phyloP scores from a whole-genome alignment of 306 rosid species.

The Boehmeria nivea region DNA sequence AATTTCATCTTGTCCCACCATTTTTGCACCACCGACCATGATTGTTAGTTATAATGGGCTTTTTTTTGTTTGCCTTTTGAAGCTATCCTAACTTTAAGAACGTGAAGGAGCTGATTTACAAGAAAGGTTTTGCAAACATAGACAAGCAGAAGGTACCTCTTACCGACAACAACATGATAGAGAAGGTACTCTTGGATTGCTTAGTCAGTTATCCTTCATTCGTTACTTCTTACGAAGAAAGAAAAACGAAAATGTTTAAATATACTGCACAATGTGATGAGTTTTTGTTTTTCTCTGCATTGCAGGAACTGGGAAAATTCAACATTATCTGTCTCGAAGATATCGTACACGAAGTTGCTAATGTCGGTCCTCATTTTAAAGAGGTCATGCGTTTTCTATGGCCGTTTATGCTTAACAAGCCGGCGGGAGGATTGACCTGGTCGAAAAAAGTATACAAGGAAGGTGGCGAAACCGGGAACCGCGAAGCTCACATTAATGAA shows the following conservation, averaged over 20 bases:
- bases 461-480: slow-evolving; percentile 84
- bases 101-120: slow-evolving; percentile 65
- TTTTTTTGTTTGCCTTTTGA: slow-evolving; percentile 21
- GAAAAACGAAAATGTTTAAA: not conserved
- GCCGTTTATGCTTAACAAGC: slow-evolving; percentile 76
- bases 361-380: slow-evolving; percentile 71
- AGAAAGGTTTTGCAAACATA: slow-evolving; percentile 59
- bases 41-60: slow-evolving; percentile 2
- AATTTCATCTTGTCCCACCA: too few species aligned
- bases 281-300: not conserved
- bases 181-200: slow-evolving; percentile 45
- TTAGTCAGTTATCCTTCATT: not conserved
- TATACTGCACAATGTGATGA: not conserved
- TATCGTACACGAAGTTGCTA: slow-evolving; percentile 67
- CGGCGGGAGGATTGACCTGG: slow-evolving; percentile 54
- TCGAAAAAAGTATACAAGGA: slow-evolving; percentile 47
- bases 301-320: slow-evolving; percentile 62
- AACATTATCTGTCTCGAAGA: slow-evolving; percentile 82
- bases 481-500: slow-evolving; percentile 69
- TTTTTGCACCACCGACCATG: too few species aligned
- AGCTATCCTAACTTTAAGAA: slow-evolving; percentile 81
- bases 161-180: slow-evolving; percentile 75
- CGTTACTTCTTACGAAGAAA: not conserved
- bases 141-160: slow-evolving; percentile 70
- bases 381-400: slow-evolving; percentile 62